Conservation (phyloP, 768 basidiomycete species). For the Artomyces pyxidatus region DNA sequence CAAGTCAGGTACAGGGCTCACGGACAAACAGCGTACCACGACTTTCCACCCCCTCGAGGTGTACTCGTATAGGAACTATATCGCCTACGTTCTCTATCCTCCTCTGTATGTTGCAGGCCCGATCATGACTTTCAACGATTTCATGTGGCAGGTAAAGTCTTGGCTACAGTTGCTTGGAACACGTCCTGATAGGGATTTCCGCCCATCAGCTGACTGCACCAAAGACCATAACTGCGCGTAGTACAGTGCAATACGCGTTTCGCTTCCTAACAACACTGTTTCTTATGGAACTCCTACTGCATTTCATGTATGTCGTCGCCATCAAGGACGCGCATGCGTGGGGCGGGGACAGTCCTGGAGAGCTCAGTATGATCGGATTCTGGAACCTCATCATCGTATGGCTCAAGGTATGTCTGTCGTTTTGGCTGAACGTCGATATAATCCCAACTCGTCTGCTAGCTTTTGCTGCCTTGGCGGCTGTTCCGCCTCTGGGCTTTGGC, state of each 20-base stretch:
- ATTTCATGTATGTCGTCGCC: conserved; percentile 94
- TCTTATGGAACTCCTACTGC: conserved; percentile 86
- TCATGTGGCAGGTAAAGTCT: conserved; percentile 75
- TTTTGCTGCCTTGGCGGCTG: conserved; percentile 92
- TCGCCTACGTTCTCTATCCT: conserved; percentile 85
- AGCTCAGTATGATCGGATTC: conserved; percentile 89
- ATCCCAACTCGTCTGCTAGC: conserved; percentile 33
- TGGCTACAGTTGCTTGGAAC: not conserved
- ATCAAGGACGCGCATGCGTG: conserved; percentile 88
- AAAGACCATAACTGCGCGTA: conserved; percentile 30
- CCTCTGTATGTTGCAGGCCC: conserved; percentile 96
- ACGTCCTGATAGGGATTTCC: not conserved
- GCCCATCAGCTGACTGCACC: conserved; percentile 55
- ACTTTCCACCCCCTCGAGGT: conserved; percentile 44
- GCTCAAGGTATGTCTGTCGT: conserved; percentile 65
- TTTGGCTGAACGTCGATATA: not conserved
- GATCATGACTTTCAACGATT: conserved; percentile 94
- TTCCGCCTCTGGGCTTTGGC: conserved; percentile 90
- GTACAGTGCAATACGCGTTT: conserved; percentile 46
- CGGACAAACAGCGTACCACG: conserved; percentile 54
- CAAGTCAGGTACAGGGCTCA: conserved; percentile 27
- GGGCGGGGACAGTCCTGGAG: conserved; percentile 65
- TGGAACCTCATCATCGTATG: conserved; percentile 96
- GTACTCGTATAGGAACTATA: conserved; percentile 66
- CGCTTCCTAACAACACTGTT: conserved; percentile 68